Base-by-base conservation (phyloP, 495 filamentous ascomycete genomes). In the Neurospora intermedia region DNA sequence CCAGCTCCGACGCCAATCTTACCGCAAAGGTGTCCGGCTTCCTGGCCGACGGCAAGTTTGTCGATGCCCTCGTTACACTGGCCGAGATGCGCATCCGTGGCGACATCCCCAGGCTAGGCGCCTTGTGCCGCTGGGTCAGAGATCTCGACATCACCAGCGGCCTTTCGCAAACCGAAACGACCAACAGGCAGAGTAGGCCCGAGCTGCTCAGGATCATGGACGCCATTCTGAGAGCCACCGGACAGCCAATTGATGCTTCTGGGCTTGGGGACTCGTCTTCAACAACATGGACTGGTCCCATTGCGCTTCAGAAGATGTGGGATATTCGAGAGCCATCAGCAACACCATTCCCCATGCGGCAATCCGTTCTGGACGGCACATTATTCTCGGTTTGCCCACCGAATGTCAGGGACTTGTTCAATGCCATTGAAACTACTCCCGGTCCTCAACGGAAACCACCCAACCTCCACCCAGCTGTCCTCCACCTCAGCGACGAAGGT, bases 61-160 rank as follows among this genome's bases (percentile, higher is more conserved):
- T 75, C 15, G 83, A 85, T 20, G 83, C 84, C 2, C 75, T 78
- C 35, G 80, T 86, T 16, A 71, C 83, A 39, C 78, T 85, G n/a
- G 79, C 83, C 43, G 84, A 85, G 80, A 86, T 85, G 84, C 75
- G 77, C 20, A 83, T 85, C 7, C 76, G 83, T 39, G 75, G 77
- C 13, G 76, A 85, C 46, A 77, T 76, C 27, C 84, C 83, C 13
- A 85, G 84, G 69, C 77, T 86, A 9, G 85, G 85, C 6, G 82
- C 85, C 2, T 77, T 87, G 11, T 84, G 83, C 71, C 79, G 85
- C 46, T 87, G 85, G 85, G 85, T 87, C 42, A 76, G 85, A 69
- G 84, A 86, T 70, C 77, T 85, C 35, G 85, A 87, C 73, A 82
- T 83, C 42, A 81, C 85, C 66, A 84, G 81, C 76, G 82, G 83